Evolutionary conservation across 305 asterid species (phyloP), one percentile per base, ranked within the genome.

Genomic region (Plantago rigida): DNA sequence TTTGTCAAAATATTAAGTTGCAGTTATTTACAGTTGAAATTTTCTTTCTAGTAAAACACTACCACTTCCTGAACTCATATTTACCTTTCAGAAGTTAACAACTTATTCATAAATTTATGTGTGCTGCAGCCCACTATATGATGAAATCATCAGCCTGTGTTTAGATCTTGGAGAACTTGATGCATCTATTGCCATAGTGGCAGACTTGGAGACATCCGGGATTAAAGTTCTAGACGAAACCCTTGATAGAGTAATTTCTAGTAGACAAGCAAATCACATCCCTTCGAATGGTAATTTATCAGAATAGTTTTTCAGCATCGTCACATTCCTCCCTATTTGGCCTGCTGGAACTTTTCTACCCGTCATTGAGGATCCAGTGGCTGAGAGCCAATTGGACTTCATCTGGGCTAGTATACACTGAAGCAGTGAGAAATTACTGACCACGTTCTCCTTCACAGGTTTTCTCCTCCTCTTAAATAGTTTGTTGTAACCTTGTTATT

Each of bases 161-260:
- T 78, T 92, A 51, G 99, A 92, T 71, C 87, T 88, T 47, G 96
- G 93, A 60, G 99, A 92, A 56, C 86, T 88, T 14, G 99, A 92
- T 56, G 95, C 99, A 12, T 85, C 99, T 22, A 69, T 92, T 51
- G 99, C 96, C 71, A 80, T 92, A 48, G 96, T 88, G 13, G 87
- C 96, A 8, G 94, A 92, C 72, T 67, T 92, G 80, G 98, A 92
- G 84, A 86, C 94, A 6, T 76, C 86, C 51, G 99, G 96, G 55
- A 81, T 92, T 78, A 78, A 82, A 71, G 99, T 92, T 56, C 71
- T 87, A 4, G 95, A 88, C 67, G 95, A 88, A 76, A 92, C 94
- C 58, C 78, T 92, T 29, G 99, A 92, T 61, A 82, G 83, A 71
- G 96, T 92, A 66, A 88, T 92, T 71, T 84, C 87, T 51, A 85